Evolutionary conservation across 345 rosid species (phyloP), one percentile per base, ranked within the genome.

Genomic region (Mallotus nudiflorus): DNA sequence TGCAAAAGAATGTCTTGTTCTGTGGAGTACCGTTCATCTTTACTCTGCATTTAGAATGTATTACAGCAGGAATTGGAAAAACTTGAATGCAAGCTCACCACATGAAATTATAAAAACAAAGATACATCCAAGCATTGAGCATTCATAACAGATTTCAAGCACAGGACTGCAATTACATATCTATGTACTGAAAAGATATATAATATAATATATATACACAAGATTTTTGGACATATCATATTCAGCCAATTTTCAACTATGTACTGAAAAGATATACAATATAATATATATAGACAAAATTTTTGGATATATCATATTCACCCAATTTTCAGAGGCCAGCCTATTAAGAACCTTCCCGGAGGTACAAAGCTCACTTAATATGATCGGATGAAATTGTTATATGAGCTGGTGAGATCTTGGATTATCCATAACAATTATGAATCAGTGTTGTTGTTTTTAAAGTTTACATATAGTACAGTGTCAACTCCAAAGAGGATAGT

Each of bases 1-100:
- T 85, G 91, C 60, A 93, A 71, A 59, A 91, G 90, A 68, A 93
- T 82, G 46, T 93, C 92, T 78, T 89, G 90, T 65, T 93, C 85
- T 24, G 91, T 70, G 40, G 82, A 25, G 79, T 87, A 82, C 52
- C 85, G 55, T 81, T 91, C 97, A 29, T 86, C 88, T 82, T 87
- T 89, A 64, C 91, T 85, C 96, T 91, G 66, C 35, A 64, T 69
- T 58, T 33, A 73, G 42, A 60, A 16, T 20, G 33, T 31, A 73
- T 18, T 27, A 60, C 25, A 62, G 4, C 63, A 45, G 48, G 49
- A 28, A 31, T 72, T 54, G 45, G 55, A 13, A 15, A 64, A 27
- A 70, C 29, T 9, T 6, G 15, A 16, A 31, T 14, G 1, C 18
- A 20, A 35, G 27, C 59, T 19, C 5, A 68, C 22, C 28, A 37